phyloP scores from a whole-genome alignment of 2,329 filamentous ascomycete species.

The Diplocarpon mali region DNA sequence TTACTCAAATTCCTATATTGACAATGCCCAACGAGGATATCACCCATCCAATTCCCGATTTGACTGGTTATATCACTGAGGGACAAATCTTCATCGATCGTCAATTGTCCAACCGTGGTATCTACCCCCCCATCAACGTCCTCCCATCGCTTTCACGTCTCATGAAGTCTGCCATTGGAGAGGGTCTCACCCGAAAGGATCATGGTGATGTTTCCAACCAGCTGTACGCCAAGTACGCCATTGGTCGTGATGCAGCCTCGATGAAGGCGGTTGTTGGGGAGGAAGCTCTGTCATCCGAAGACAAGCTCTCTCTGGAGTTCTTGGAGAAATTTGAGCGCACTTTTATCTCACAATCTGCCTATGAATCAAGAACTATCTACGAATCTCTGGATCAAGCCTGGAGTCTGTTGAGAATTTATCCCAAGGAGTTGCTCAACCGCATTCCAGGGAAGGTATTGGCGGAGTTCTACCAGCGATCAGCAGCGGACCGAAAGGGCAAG shows the following conservation, averaged over 20 bases:
- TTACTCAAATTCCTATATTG: slow-evolving; percentile 96
- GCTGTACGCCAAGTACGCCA: slow-evolving; percentile 98
- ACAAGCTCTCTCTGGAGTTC: slow-evolving; percentile 97
- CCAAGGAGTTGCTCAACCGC: slow-evolving; percentile 95
- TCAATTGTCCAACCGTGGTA: slow-evolving; percentile 86
- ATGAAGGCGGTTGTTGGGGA: slow-evolving; percentile 99
- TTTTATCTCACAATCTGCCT: slow-evolving; percentile 85
- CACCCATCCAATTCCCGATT: slow-evolving; percentile 95
- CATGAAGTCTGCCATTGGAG: slow-evolving; percentile 99
- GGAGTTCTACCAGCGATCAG: slow-evolving; percentile 67
- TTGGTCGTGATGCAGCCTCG: slow-evolving; percentile 91
- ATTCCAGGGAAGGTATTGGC: slow-evolving; percentile 75
- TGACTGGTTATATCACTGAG: slow-evolving; percentile 98
- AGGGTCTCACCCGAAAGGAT: slow-evolving; percentile 91
- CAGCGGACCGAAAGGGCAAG: slow-evolving; percentile 52
- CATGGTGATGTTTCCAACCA: slow-evolving; percentile 99
- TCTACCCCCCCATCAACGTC: slow-evolving; percentile 98
- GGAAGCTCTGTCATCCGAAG: slow-evolving; percentile 87
- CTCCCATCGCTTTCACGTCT: slow-evolving; percentile 94
- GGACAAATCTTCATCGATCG: slow-evolving; percentile 97
- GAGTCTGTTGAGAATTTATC: slow-evolving; percentile 93
- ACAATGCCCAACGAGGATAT: slow-evolving; percentile 99
- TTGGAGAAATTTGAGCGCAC: slow-evolving; percentile 95
- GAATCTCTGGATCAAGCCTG: slow-evolving; percentile 94
- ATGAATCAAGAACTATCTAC: slow-evolving; percentile 83